phyloP scores from a whole-genome alignment of 805 yeast species.

The Lipomyces chichibuensis region DNA sequence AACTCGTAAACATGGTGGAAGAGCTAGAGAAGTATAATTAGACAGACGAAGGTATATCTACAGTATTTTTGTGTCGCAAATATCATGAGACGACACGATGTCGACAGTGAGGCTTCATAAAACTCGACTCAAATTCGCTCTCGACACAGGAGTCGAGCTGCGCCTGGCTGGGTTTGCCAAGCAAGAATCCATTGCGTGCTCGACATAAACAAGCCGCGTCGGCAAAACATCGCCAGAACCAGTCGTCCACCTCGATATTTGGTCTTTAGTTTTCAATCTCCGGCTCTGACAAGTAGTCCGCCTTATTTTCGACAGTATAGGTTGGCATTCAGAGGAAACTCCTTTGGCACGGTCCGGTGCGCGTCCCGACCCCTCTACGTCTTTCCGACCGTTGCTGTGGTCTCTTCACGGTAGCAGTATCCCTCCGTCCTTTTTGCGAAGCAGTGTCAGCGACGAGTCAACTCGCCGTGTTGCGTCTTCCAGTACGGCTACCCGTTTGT shows the following conservation, averaged over 20 bases:
- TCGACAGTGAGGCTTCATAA: too few relatives aligned
- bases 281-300: neutral
- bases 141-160: too few relatives aligned
- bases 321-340: neutral
- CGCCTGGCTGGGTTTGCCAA: too few relatives aligned
- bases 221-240: neutral
- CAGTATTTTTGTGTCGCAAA: too few relatives aligned
- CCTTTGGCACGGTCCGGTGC: neutral
- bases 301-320: neutral
- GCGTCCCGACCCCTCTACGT: neutral
- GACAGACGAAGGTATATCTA: too few relatives aligned
- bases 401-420: neutral
- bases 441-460: neutral
- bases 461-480: neutral
- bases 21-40: too few relatives aligned
- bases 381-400: neutral
- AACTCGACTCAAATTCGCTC: too few relatives aligned
- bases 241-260: neutral
- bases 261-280: neutral
- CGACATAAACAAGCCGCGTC: neutral
- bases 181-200: neutral
- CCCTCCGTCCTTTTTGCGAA: neutral
- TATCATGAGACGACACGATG: too few relatives aligned
- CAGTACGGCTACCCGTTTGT: neutral
- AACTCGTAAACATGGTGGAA: too few relatives aligned